Base-by-base conservation (phyloP, 108 stramenopile genomes). In the Licmophora abbreviata region DNA sequence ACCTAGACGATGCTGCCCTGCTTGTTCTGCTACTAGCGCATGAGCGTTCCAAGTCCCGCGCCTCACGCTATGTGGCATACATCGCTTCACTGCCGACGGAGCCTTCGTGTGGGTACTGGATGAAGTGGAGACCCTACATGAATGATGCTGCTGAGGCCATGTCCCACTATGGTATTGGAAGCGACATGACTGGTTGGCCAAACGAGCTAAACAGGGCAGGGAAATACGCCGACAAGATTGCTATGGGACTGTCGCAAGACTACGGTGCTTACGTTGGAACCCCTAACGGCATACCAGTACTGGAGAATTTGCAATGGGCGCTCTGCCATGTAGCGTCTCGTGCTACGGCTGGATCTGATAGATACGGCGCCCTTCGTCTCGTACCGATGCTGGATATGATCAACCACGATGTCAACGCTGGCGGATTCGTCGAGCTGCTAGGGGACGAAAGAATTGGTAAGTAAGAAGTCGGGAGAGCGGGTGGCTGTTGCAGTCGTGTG, bases 271-370 rank as follows among this genome's bases (percentile, higher is more conserved):
- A 62, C 60, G 22, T 80, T 38, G 52, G 48, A 48, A 38, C 46
- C 56, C 71, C 78, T 1, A 61, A 65, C 23, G 66, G 48, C 40
- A 29, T 56, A 25, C 24, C 46, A 12, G 33, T 57, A 9, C 38
- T 55, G 17, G 64, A 69, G 22, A 76, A 75, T 32, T 48, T 91
- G 15, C 53, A 75, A 54, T 91, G 88, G 88, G 69, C 88, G 9
- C 64, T 91, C 8, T 91, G 88, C 48, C 84, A 84, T 36, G 88
- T 91, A 9, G 69, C 83, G 0, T 79, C 76, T 14, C 65, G 88
- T 11, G 88, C 84, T 5, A 75, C 74, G 1, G 84, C 68, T 10
- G 88, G 84, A 33, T 64, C 47, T 11, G 68, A 71, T 55, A 51
- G 50, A 15, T 48, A 83, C 54, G 88, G 84, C 15, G 42, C 59